Evolutionary conservation across 148 eudicot species (phyloP).

Genomic region (Rhododendron molle): DNA sequence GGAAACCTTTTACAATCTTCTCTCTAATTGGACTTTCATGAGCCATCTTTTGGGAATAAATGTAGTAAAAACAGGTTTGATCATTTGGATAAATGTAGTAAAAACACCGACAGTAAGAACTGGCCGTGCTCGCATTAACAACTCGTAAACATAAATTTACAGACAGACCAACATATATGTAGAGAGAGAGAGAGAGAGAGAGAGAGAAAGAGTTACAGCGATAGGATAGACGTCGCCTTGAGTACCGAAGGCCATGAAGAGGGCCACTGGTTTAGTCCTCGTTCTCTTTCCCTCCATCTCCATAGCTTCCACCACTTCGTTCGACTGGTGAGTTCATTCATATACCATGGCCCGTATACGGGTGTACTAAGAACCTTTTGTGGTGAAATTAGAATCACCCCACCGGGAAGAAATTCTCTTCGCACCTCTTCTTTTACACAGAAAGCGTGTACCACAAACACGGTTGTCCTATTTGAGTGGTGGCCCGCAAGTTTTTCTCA

Average conservation of each 20-base stretch:
- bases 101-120: background rate
- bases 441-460: no score
- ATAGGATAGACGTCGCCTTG: conserved; percentile 89
- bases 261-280: conserved; percentile 56
- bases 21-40: background rate
- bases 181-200: background rate
- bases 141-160: background rate
- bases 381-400: no score
- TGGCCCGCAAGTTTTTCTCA: no score
- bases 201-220: conserved; percentile 42
- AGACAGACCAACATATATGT: background rate
- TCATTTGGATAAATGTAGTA: background rate
- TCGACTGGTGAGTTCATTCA: background rate
- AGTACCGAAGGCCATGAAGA: conserved; percentile 96
- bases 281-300: conserved; percentile 8
- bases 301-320: background rate
- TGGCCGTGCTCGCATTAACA: background rate
- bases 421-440: no score
- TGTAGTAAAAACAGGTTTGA: background rate
- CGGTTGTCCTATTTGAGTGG: no score
- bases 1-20: background rate
- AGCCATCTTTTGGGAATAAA: background rate
- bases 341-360: no score
- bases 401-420: no score
- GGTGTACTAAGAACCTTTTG: no score